These are phyloP conservation scores for Leccinum aurantiacum DNA, from an alignment of 768 basidiomycete species.

Conservation along the genomic window DNA sequence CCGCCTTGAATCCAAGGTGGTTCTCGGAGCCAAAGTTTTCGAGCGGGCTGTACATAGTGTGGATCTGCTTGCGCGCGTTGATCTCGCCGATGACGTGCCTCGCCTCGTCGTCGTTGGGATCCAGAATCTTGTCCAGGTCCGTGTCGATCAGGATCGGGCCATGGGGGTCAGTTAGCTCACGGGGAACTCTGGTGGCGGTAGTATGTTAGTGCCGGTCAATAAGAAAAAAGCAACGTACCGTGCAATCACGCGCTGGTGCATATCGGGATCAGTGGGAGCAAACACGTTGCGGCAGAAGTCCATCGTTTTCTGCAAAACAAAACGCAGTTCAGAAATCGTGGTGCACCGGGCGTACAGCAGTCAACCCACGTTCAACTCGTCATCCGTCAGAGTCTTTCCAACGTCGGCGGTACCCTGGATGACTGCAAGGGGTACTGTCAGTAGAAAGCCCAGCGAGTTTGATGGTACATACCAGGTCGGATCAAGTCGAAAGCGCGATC, in stretches of 20 bases:
- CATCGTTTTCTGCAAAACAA: not conserved
- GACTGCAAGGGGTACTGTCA: not conserved
- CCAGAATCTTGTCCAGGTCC: not conserved
- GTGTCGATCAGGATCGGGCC: not conserved
- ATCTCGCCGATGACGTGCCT: not conserved
- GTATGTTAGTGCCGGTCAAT: not conserved
- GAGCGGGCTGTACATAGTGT: not conserved
- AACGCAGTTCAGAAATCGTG: not conserved
- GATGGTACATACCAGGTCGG: too few species aligned
- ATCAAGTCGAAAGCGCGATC: not conserved
- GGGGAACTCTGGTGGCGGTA: not conserved
- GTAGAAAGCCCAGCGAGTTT: too few species aligned
- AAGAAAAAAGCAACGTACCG: not conserved
- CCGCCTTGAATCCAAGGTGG: not conserved
- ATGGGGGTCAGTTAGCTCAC: not conserved
- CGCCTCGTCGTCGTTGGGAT: not conserved
- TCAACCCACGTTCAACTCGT: not conserved
- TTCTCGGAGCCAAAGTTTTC: not conserved
- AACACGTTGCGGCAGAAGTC: not conserved
- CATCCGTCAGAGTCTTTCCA: not conserved
- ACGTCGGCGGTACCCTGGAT: not conserved
- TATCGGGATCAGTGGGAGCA: not conserved
- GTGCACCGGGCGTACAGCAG: not conserved
- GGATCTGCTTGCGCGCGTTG: not conserved
- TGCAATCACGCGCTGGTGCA: not conserved